phyloP scores from a whole-genome alignment of 169 alveolate genomes.

The Theileria parva region DNA sequence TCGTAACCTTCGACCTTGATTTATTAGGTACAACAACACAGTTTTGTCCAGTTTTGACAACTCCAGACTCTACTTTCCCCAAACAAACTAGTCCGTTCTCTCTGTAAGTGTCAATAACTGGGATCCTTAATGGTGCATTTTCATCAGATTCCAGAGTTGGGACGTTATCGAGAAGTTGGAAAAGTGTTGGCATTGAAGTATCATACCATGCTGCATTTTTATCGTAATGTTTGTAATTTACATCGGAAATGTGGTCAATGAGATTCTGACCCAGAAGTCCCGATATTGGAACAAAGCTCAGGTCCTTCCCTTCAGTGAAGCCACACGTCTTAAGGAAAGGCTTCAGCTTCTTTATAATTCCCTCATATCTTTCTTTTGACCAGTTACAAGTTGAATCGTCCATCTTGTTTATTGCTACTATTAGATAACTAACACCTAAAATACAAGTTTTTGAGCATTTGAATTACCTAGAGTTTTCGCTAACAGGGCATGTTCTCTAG shows the following conservation, averaged over 20 bases:
- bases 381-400: constrained; percentile 96
- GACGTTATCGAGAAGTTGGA: constrained; percentile 79
- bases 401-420: constrained; percentile 98
- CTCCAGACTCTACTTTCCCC: constrained; percentile 90
- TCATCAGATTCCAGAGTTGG: constrained; percentile 76
- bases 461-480: constrained; percentile 91
- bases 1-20: constrained; percentile 80
- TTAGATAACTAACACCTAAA: constrained; percentile 92
- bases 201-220: constrained; percentile 78
- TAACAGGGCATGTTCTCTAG: constrained; percentile 98
- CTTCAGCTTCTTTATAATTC: constrained; percentile 80
- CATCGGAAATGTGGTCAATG: constrained; percentile 77
- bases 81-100: constrained; percentile 89
- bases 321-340: constrained; percentile 91
- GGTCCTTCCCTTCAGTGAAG: constrained; percentile 85
- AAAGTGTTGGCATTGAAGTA: constrained; percentile 80
- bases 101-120: constrained; percentile 88
- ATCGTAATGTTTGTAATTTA: constrained; percentile 48
- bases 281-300: constrained; percentile 93
- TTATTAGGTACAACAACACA: constrained; percentile 87
- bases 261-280: constrained; percentile 97
- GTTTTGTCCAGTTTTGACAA: constrained; percentile 76
- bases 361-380: constrained; percentile 89
- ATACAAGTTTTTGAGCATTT: background rate
- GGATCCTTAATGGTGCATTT: constrained; percentile 85